Evolutionary conservation across 164 flowering plant species (phyloP), one percentile per base, ranked within the genome.

Genomic region (Aristolochia fimbriata): DNA sequence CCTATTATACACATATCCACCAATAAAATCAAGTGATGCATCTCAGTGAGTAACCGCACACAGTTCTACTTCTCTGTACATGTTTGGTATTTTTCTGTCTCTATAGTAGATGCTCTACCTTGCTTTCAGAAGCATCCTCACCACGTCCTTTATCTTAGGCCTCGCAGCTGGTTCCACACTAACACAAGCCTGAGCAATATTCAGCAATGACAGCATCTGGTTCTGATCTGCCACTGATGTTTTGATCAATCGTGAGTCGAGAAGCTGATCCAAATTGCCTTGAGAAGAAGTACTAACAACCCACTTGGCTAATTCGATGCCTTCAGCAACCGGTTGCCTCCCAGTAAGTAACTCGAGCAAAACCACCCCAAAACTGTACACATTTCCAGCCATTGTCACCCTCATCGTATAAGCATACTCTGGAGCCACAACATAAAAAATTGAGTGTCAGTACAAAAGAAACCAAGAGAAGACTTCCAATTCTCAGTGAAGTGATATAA

Each of bases 351-450:
- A 53, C 62, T 87, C 91, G 51, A 87, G 78, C 43, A 85, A 75
- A 56, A 87, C 53, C 13, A 87, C 86, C 33, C 91, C 96, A 52
- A 83, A 88, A 64, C 91, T 88, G 65, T 88, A 88, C 10, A 88
- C 83, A 45, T 88, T 87, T 53, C 87, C 96, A 6, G 88, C 81
- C 64, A 62, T 71, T 14, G 96, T 85, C 50, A 87, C 79, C 68
- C 87, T 77, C 91, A 87, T 83, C 19, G 89, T 85, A 78, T 85
- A 85, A n/a, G 96, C 91, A 52, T 87, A 87, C 68, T 87, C 96
- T 85, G 87, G 27, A 48, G 47, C 48, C 67, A 57, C 50, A 17
- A 15, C 10, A 52, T 15, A 22, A 52, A 24, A 52, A 21, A 52
- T 23, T 0, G 15, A 52, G 27, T 22, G 19, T 57, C 33, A 57